Evolutionary conservation across 2,329 filamentous ascomycete species (phyloP).

Genomic region (Cladosporium sp.): DNA sequence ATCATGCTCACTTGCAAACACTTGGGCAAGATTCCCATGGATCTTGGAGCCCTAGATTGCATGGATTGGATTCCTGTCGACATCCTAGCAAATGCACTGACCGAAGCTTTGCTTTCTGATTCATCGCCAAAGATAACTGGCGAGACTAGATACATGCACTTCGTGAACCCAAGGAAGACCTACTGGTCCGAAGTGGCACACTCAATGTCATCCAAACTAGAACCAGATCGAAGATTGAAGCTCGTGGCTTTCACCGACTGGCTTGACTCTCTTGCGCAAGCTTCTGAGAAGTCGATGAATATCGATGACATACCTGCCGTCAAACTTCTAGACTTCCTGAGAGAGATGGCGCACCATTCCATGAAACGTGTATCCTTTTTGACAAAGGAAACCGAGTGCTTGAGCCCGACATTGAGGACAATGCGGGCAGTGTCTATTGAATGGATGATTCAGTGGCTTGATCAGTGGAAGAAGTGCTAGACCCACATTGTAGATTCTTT

Average conservation of each 20-base stretch:
- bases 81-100: slow-evolving; percentile 39
- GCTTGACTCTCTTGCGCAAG: neutral
- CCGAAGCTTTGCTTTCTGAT: slow-evolving; percentile 25
- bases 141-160: slow-evolving; percentile 20
- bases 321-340: neutral
- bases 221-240: neutral
- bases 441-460: neutral
- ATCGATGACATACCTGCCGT: neutral
- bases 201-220: slow-evolving; percentile 18
- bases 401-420: neutral
- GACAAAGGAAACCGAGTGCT: neutral
- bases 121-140: neutral
- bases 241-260: neutral
- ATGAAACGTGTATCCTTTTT: neutral
- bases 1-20: slow-evolving; percentile 43
- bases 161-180: slow-evolving; percentile 32
- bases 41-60: slow-evolving; percentile 36
- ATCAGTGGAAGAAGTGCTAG: neutral
- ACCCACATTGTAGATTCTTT: too few relatives aligned
- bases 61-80: slow-evolving; percentile 52
- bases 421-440: neutral
- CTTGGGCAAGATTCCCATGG: slow-evolving; percentile 40
- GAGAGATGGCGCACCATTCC: neutral
- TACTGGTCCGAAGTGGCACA: slow-evolving; percentile 23
- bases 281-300: neutral